Conservation (phyloP, 1,284 basidiomycete genomes). For the Thecaphora thlaspeos region DNA sequence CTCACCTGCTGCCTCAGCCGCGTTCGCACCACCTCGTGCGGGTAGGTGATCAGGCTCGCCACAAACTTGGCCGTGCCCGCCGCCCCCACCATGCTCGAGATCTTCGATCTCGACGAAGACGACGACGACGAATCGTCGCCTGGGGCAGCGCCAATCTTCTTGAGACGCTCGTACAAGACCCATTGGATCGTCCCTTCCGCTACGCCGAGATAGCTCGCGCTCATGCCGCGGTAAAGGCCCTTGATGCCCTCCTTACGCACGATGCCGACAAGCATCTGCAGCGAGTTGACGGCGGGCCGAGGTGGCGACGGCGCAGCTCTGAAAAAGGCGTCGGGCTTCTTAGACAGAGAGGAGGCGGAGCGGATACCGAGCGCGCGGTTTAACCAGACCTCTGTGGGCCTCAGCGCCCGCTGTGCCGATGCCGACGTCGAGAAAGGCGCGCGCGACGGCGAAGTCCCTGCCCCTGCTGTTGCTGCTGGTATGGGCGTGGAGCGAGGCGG, state of each 20-base stretch:
- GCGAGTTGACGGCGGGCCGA: conserved; percentile 63
- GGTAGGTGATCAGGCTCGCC: conserved; percentile 53
- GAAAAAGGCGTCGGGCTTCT: conserved; percentile 27
- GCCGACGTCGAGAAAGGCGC: conserved; percentile 17
- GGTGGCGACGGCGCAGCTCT: conserved; percentile 32
- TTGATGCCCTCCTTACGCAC: conserved; percentile 75
- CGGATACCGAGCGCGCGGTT: not conserved
- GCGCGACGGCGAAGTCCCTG: not conserved
- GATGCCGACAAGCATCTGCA: conserved; percentile 70
- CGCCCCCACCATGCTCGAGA: conserved; percentile 76
- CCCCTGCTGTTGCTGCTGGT: not conserved
- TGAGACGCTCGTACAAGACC: conserved; percentile 88
- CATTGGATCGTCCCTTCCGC: conserved; percentile 97
- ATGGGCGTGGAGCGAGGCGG: not conserved
- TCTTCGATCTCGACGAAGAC: conserved; percentile 6
- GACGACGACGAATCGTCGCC: not conserved
- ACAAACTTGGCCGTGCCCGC: conserved; percentile 90
- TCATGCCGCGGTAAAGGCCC: conserved; percentile 92
- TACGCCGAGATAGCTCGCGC: conserved; percentile 91
- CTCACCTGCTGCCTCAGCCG: conserved; percentile 77
- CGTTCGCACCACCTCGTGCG: conserved; percentile 69
- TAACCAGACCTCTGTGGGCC: not conserved
- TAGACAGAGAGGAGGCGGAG: no score
- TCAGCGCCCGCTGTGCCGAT: not conserved
- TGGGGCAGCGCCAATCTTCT: conserved; percentile 59